Percentiles rank a stretch among this genome's conserved stretches.
Conservation (phyloP, 108 stramenopile species). For the Skeletonema menzelii region DNA sequence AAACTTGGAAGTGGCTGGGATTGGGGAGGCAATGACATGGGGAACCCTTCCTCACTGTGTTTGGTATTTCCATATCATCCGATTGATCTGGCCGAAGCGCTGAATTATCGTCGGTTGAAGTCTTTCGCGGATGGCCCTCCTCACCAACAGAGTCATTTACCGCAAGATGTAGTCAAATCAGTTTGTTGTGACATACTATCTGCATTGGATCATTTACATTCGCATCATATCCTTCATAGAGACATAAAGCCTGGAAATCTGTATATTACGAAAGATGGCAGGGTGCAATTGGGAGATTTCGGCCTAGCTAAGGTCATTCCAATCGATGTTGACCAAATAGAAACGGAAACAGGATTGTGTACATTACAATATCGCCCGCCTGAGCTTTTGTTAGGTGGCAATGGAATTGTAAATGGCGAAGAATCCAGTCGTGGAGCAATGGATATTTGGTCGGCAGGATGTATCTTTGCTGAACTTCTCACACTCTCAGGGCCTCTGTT, state of each 20-base stretch:
- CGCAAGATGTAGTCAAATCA: conserved; percentile 41
- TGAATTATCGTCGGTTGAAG: conserved; percentile 57
- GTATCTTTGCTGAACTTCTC: conserved; percentile 59
- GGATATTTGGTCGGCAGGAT: conserved; percentile 75
- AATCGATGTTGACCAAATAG: conserved; percentile 2
- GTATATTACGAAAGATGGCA: conserved; percentile 56
- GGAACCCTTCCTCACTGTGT: conserved; percentile 38
- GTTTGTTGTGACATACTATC: conserved; percentile 64
- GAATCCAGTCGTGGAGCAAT: conserved; percentile 30
- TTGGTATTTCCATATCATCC: conserved; percentile 78
- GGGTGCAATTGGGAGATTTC: conserved; percentile 78
- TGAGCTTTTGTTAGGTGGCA: conserved; percentile 66
- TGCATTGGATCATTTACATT: conserved; percentile 90
- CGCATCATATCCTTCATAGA: conserved; percentile 86
- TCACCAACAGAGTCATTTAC: conserved; percentile 14
- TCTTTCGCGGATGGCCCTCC: conserved; percentile 26
- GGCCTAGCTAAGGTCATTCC: conserved; percentile 61
- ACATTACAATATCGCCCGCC: conserved; percentile 83
- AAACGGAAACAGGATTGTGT: conserved; percentile 51
- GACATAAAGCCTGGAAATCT: conserved; percentile 95
- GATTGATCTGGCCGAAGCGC: conserved; percentile 57
- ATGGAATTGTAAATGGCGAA: conserved; percentile 27
- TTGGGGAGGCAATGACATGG: conserved; percentile 9
- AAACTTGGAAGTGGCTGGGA: conserved; percentile 15
- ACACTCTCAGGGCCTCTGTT: conserved; percentile 56